These are phyloP conservation scores for Starmerella powellii DNA, from an alignment of 805 yeast genomes.

Conservation along the genomic window DNA sequence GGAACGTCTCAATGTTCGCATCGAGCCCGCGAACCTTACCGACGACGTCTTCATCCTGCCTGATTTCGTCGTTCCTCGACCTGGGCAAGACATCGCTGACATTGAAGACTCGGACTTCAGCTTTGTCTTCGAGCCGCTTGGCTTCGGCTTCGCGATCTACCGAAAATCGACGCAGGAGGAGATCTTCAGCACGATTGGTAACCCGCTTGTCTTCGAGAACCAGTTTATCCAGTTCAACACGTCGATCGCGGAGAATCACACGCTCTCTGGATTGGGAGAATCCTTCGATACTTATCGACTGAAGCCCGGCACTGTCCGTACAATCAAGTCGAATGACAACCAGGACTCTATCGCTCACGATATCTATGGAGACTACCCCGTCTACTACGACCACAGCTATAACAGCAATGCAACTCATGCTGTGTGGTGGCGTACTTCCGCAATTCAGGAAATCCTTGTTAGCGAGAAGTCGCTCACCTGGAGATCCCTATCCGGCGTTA, in stretches of 20 bases:
- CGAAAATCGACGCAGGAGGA: slow-evolving; percentile 1
- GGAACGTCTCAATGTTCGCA: neutral
- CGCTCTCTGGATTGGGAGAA: neutral
- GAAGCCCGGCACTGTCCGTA: neutral
- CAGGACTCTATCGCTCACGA: neutral
- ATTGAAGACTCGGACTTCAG: neutral
- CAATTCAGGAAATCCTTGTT: neutral
- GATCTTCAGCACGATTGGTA: neutral
- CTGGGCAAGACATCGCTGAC: neutral
- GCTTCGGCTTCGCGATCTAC: slow-evolving; percentile 1
- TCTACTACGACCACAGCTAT: slow-evolving; percentile 2
- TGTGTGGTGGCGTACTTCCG: slow-evolving; percentile 3
- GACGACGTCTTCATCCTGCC: slow-evolving; percentile 1
- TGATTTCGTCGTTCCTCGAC: neutral
- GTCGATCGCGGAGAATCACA: neutral
- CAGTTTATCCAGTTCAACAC: slow-evolving; percentile 3
- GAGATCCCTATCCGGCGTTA: neutral
- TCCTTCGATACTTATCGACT: neutral
- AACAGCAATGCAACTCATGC: slow-evolving; percentile 1
- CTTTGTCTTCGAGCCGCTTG: neutral
- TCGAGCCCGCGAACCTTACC: neutral
- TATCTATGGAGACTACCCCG: slow-evolving; percentile 1
- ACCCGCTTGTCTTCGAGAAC: slow-evolving; percentile 2
- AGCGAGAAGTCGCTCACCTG: neutral
- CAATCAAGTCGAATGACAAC: neutral